Base-by-base conservation (phyloP, 2,329 filamentous ascomycete genomes). In the Colletotrichum tamarilloi region DNA sequence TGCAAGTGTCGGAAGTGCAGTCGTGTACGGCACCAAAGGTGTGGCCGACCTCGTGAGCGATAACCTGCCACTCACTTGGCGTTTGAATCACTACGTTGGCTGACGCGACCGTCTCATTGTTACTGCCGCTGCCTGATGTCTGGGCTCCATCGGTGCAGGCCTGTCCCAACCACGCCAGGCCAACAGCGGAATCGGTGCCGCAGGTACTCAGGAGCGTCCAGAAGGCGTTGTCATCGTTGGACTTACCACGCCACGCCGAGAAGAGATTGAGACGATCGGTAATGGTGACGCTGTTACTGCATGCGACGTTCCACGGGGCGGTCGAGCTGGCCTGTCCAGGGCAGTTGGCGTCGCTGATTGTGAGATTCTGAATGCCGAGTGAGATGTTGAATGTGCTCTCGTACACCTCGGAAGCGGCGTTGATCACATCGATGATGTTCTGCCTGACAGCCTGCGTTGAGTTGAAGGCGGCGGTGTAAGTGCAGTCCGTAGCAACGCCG, bases 1-100 rank as follows among this genome's bases (percentile, higher is more conserved):
- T 78, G 80, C 96, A 98, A 2, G 92, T 89, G n/a, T 82, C 75
- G 0, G 85, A 80, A 3, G 91, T 93, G 82, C 97, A 99, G 83
- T 99, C 97, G 82, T 99, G 97, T 11, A 98, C 95, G 5, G 96
- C 97, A 58, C 96, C 96, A 81, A 98, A 98, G 0, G 95, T 98
- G 82, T 98, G 96, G 1, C 95, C 96, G 3, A 92, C 92, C 83
- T 98, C 96, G 81, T 98, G 96, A 35, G 96, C 96, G 82, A 98
- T 94, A 72, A 98, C 93, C 81, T 98, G 95, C 96, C 96, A 98
- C 80, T 98, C 95, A 3, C 91, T 93, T 26, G 90, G 88, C 0
- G 95, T 97, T 75, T 91, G 91, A 30, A 97, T 92, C 26, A 99
- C 95, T 1, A 99, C 94, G 80, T 98, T 98, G 74, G 96, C 92